These are phyloP conservation scores for Sabuloglossum arenarium DNA, from an alignment of 495 filamentous ascomycete genomes.

Conservation along the genomic window DNA sequence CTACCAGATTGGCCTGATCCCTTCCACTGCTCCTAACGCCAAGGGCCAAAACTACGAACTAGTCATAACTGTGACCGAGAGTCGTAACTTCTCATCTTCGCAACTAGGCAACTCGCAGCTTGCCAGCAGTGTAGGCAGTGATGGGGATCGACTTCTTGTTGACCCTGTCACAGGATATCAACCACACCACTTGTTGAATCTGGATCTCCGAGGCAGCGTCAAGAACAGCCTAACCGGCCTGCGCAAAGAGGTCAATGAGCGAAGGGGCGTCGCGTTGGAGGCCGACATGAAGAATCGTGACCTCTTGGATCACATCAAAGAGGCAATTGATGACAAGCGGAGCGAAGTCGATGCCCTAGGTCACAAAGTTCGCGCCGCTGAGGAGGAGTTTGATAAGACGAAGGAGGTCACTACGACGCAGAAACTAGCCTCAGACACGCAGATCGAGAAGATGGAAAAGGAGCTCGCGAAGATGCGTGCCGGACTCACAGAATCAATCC, in stretches of 20 bases:
- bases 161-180: conserved; percentile 74
- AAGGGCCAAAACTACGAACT: conserved; percentile 73
- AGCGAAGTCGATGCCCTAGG: conserved; percentile 84
- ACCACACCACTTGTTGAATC: conserved; percentile 63
- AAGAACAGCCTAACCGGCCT: conserved; percentile 57
- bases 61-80: conserved; percentile 35
- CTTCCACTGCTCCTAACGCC: conserved; percentile 62
- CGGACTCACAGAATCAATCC: conserved; percentile 66
- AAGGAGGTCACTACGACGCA: conserved; percentile 78
- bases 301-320: conserved; percentile 75
- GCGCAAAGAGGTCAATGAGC: conserved; percentile 72
- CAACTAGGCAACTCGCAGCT: conserved; percentile 34
- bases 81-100: conserved; percentile 54
- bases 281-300: conserved; percentile 81
- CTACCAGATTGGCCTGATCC: conserved; percentile 82
- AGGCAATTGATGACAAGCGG: conserved; percentile 84
- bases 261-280: conserved; percentile 61
- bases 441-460: conserved; percentile 97
- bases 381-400: conserved; percentile 85
- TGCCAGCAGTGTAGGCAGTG: conserved; percentile 23
- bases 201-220: conserved; percentile 65
- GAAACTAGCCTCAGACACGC: conserved; percentile 67
- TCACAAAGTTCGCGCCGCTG: conserved; percentile 60
- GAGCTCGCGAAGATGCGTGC: conserved; percentile 83
- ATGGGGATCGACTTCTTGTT: conserved; percentile 47